Conservation (phyloP, 164 flowering plant species). For the Vitis labrusca region DNA sequence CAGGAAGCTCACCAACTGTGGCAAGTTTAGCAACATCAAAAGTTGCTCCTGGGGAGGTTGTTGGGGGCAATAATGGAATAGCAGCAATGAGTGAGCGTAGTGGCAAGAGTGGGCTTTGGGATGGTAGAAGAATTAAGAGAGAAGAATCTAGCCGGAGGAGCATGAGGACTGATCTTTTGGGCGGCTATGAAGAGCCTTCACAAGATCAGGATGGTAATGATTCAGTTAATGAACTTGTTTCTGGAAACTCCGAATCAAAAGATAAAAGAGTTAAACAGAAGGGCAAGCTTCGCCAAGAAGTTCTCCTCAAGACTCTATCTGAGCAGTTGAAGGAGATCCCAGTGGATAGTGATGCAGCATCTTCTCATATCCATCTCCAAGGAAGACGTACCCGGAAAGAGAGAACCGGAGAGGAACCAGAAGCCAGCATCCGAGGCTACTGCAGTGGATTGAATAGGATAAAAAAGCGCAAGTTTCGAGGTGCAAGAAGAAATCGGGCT, state of each 20-base stretch:
- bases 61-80: conserved; percentile 23
- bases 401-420: conserved; percentile 36
- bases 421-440: conserved; percentile 34
- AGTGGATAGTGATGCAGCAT: conserved; percentile 57
- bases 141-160: conserved; percentile 46
- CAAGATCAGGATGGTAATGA: conserved; percentile 26
- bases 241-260: conserved; percentile 34
- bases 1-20: conserved; percentile 43
- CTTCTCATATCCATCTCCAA: conserved; percentile 43
- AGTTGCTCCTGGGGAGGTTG: conserved; percentile 48
- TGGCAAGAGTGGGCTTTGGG: conserved; percentile 39
- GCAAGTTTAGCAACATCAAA: conserved; percentile 41
- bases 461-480: conserved; percentile 68
- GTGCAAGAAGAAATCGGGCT: conserved; percentile 51
- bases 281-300: conserved; percentile 38
- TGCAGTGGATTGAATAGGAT: conserved; percentile 43
- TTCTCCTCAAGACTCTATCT: conserved; percentile 53
- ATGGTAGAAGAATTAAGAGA: conserved; percentile 41
- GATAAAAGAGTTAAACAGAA: conserved; percentile 37
- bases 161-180: conserved; percentile 32
- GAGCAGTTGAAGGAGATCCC: conserved; percentile 60
- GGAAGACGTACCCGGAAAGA: conserved; percentile 28
- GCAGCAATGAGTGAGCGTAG: conserved; percentile 33
- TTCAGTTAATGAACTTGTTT: conserved; percentile 29
- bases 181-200: conserved; percentile 34